Evolutionary conservation across 164 flowering plant species (phyloP), one percentile per base, ranked within the genome.

Genomic region (Dillenia turbinata): DNA sequence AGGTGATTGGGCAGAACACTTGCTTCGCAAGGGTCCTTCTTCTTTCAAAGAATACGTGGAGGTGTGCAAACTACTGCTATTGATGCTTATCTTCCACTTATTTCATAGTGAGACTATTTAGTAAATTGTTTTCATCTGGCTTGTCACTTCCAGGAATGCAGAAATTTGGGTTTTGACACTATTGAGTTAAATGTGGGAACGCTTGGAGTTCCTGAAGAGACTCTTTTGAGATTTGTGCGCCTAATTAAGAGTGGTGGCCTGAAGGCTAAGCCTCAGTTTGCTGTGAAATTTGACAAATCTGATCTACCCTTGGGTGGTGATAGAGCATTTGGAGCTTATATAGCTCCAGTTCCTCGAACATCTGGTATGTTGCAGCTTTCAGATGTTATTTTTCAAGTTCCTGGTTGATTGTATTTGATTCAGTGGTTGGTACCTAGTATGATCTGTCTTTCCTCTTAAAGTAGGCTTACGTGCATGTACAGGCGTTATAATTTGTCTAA

Each of bases 1-100:
- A 0, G 93, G 96, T 15, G 96, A 87, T 45, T 90, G 96, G 98
- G 94, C 94, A 13, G 94, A 93, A 24, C 88, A 88, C 69, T 54
- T 90, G 69, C 80, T 80, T 59, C 85, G 73, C 44, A 74, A 65
- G 69, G 89, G 89, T 52, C 93, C 91, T 11, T 78, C 90, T 46
- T 81, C 76, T 33, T 81, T 90, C 73, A 83, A 82, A 67, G 81
- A 90, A 0, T 87, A 90, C 71, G 74, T 90, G 9, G 86, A 90
- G 87, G 97, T 93, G 55, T 14, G 69, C 6, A 15, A 22, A 13
- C 3, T 58, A n/a, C 14, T 44, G 13, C 46, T 57, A 54, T 16
- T 26, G 14, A 46, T 43, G 22, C 14, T 58, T 19, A 47, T n/a
- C n/a, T 24, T 67, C 40, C 5, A 5, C 9, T 46, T 68, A 3